Conservation (phyloP, 768 basidiomycete species). For the Cystobasidium onofrii region DNA sequence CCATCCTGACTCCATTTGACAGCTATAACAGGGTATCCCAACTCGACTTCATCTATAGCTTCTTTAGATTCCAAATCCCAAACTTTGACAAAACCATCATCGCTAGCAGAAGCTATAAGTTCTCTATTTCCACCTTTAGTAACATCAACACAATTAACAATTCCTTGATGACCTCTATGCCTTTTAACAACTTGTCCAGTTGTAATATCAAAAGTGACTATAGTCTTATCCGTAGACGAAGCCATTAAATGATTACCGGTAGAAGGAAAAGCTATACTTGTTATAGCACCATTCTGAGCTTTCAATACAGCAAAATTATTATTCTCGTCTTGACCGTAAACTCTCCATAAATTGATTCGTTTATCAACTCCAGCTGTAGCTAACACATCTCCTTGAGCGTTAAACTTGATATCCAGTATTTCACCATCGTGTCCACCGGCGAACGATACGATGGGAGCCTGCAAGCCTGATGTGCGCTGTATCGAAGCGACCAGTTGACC, state of each 20-base stretch:
- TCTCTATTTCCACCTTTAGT: constrained; percentile 78
- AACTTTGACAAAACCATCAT: constrained; percentile 81
- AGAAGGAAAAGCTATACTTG: constrained; percentile 60
- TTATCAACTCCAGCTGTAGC: constrained; percentile 87
- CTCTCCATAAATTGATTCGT: constrained; percentile 51
- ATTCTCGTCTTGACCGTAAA: constrained; percentile 39
- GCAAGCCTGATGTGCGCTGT: constrained; percentile 82
- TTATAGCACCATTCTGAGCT: constrained; percentile 71
- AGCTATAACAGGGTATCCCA: constrained; percentile 78
- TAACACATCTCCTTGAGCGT: constrained; percentile 85
- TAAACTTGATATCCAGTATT: constrained; percentile 84
- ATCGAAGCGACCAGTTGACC: constrained; percentile 52
- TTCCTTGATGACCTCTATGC: constrained; percentile 76
- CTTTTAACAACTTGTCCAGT: constrained; percentile 72
- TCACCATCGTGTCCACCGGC: constrained; percentile 74
- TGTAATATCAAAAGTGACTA: constrained; percentile 67
- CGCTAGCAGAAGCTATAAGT: constrained; percentile 75
- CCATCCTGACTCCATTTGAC: constrained; percentile 81
- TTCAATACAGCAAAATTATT: constrained; percentile 79
- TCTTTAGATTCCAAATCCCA: constrained; percentile 76
- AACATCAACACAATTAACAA: constrained; percentile 81
- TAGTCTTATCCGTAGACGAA: constrained; percentile 79
- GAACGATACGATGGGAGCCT: constrained; percentile 87
- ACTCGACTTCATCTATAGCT: constrained; percentile 64
- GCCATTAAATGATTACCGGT: constrained; percentile 56